Base-by-base conservation (phyloP, 140 eudicot genomes). In the Bidens hawaiensis region DNA sequence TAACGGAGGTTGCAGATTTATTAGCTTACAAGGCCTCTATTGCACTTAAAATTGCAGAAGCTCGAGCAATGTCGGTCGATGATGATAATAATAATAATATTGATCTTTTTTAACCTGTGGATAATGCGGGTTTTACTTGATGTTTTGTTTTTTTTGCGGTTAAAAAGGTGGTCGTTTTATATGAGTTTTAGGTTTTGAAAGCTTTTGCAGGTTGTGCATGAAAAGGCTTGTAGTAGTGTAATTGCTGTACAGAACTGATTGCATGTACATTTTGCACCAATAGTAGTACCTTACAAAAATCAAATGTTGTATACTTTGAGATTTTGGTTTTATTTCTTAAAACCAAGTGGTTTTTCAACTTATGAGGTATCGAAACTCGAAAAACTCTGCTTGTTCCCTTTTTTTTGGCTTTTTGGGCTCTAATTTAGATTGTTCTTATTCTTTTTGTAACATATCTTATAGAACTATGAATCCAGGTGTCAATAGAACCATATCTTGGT, bases 21-120 rank as follows among this genome's bases (percentile, higher is more conserved):
- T 82, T 80, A 33, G 65, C 83, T 62, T 89, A 85, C 73, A 81
- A 78, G 70, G 97, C 97, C 42, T 18, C 76, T 5, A 78, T 82
- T 78, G 91, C 95, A n/a, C 80, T 80, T 5, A 41, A 79, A 57
- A 80, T 89, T 48, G 88, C 97, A 0, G 95, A 76, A 68, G 74
- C 79, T 10, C 56, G 64, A 70, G 64, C 79, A 46, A 71, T 80
- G 36, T 69, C 81, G 62, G 65, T 69, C 52, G 67, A 40, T 7
- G 64, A 59, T 3, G 56, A 48, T 4, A 22, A 26, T 21, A 34
- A 34, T 34, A 34, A 24, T 26, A 17, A 17, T 40, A 12, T 41
- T 27, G 33, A 55, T 26, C 28, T 21, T 52, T 62, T 40, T 54
- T 26, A 6, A 54, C 47, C 64, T 33, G 48, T 62, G 49, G 54